Conservation (phyloP, 2,329 filamentous ascomycete genomes). For the Verticillium nonalfalfae region DNA sequence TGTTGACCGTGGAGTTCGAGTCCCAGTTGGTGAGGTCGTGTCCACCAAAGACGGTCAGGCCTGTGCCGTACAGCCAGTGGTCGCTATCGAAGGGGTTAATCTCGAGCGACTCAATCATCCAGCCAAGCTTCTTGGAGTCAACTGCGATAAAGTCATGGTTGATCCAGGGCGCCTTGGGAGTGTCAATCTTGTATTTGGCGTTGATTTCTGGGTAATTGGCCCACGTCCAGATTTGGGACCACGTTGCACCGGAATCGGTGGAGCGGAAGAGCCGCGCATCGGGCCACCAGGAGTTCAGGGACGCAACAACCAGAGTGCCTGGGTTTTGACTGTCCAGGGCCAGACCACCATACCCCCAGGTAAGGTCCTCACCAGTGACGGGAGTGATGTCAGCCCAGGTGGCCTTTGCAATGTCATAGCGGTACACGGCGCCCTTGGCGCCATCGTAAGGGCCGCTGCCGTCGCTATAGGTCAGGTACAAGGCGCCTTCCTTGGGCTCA, state of each 20-base stretch:
- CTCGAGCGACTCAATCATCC: slow-evolving; percentile 55
- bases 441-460: slow-evolving; percentile 54
- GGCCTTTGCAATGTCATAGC: slow-evolving; percentile 41
- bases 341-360: slow-evolving; percentile 51
- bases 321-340: slow-evolving; percentile 46
- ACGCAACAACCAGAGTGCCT: slow-evolving; percentile 49
- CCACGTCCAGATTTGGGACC: slow-evolving; percentile 49
- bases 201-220: slow-evolving; percentile 35
- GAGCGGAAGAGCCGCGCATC: slow-evolving; percentile 51
- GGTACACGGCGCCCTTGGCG: slow-evolving; percentile 43
- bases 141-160: slow-evolving; percentile 38
- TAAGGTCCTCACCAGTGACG: slow-evolving; percentile 35
- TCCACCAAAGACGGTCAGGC: slow-evolving; percentile 45
- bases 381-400: slow-evolving; percentile 53
- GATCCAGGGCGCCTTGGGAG: slow-evolving; percentile 47
- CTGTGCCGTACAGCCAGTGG: slow-evolving; percentile 55
- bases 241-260: slow-evolving; percentile 46
- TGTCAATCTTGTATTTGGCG: slow-evolving; percentile 38
- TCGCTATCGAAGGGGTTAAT: slow-evolving; percentile 54
- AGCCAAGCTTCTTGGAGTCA: slow-evolving; percentile 45
- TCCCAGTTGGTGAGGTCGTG: slow-evolving; percentile 51
- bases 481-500: slow-evolving; percentile 36
- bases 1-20: slow-evolving; percentile 34
- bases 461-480: slow-evolving; percentile 50
- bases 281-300: slow-evolving; percentile 54